Base-by-base conservation (phyloP, 768 basidiomycete genomes). In the Collybiopsis confluens region DNA sequence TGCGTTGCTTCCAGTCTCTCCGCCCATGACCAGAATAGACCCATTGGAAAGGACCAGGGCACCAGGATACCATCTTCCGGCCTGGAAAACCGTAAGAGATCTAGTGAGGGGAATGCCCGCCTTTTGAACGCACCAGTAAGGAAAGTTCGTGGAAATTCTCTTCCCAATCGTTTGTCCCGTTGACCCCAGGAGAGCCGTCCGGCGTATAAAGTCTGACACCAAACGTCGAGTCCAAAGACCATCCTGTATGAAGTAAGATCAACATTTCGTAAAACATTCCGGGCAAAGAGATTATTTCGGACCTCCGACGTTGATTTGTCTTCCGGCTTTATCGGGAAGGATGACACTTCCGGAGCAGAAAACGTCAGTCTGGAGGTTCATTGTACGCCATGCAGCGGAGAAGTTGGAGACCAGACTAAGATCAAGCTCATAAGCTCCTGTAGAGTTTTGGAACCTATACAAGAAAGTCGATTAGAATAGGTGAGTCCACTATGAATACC, bases 341-440 rank as follows among this genome's bases (percentile, higher is more conserved):
- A 88, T 78, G 42, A 92, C 70, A 41, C 81, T 80, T 9, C 72
- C 90, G 3, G 89, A 82, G 63, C 90, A 91, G 73, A 92, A 92
- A 10, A 91, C 87, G 59, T 92, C 86, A 9, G 85, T 75, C 68
- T 88, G 73, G 59, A 89, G 69, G 56, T 90, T 83, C 86, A 91
- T 88, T 56, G 75, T 75, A 36, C 88, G 84, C 87, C 87, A 92
- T 6, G 87, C 79, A 28, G 76, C 68, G 7, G 60, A 62, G 63
- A 77, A 79, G 54, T 79, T 64, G 55, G 72, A 56, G 0, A 72
- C 73, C 30, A 90, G 70, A 26, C 75, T 82, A 37, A 83, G 65
- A 61, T 90, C 89, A 23, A 92, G 72, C 58, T 92, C 90, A 57
- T 89, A 90, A 1, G 87, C 88, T 8, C 88, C 89, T 15, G 90